phyloP scores from a whole-genome alignment of 2,329 filamentous ascomycete genomes.

The Exophiala xenobiotica region DNA sequence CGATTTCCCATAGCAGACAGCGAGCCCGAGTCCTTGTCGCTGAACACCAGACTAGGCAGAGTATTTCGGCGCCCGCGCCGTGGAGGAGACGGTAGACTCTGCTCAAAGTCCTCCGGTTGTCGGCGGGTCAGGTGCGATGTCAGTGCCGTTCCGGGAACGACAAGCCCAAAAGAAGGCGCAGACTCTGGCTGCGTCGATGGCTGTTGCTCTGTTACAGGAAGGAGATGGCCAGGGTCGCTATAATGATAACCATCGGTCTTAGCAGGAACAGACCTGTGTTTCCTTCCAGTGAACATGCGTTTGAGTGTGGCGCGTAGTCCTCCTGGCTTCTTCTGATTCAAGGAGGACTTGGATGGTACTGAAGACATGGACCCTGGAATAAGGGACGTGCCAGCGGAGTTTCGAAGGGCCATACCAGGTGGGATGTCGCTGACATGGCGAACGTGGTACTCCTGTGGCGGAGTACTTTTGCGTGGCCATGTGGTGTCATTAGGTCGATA shows the following conservation, averaged over 20 bases:
- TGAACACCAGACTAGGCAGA: constrained; percentile 45
- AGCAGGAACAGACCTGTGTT: constrained; percentile 19
- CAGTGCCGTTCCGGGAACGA: constrained; percentile 22
- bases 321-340: constrained; percentile 21
- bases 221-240: constrained; percentile 13
- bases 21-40: constrained; percentile 37
- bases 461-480: constrained; percentile 20
- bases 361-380: constrained; percentile 28
- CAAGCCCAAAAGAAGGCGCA: constrained; percentile 1
- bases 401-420: constrained; percentile 7
- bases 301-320: constrained; percentile 28
- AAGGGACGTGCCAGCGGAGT: constrained; percentile 24
- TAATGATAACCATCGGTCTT: constrained; percentile 13
- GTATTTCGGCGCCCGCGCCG: constrained; percentile 40
- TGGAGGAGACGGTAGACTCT: constrained; percentile 7
- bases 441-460: constrained; percentile 14
- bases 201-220: constrained; percentile 18
- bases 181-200: constrained; percentile 4
- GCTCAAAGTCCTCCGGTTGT: constrained; percentile 8
- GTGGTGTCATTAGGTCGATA: constrained; percentile 12
- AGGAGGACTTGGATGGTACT: constrained; percentile 25
- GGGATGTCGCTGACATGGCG: constrained; percentile 22
- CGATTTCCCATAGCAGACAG: constrained; percentile 6
- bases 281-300: constrained; percentile 31
- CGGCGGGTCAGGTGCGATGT: constrained; percentile 23